phyloP scores from a whole-genome alignment of 1,139 yeast genomes.

The Entelexis sorbosivorans region DNA sequence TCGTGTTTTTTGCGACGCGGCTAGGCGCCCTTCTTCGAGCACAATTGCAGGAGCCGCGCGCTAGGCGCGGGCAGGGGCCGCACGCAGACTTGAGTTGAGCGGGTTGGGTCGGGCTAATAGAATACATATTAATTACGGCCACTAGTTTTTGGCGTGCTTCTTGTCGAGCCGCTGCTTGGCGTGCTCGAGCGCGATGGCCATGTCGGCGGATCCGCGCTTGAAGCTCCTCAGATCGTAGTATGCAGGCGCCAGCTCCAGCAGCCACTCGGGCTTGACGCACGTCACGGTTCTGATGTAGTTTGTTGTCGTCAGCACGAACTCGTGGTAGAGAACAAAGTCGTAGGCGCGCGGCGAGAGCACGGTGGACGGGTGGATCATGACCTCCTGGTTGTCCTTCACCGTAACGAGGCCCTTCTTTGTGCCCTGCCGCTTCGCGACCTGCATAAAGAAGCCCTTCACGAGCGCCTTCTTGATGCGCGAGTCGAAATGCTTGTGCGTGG shows the following conservation, averaged over 20 bases:
- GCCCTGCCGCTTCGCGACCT: conserved; percentile 65
- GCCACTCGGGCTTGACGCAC: conserved; percentile 84
- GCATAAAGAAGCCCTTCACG: conserved; percentile 95
- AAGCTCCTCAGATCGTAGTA: conserved; percentile 53
- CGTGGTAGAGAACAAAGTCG: conserved; percentile 92
- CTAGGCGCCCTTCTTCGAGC: too few species aligned
- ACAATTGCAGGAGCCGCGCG: too few species aligned
- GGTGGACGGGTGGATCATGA: conserved; percentile 83
- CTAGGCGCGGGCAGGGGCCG: too few species aligned
- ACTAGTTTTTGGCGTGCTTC: conserved; percentile 8
- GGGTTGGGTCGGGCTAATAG: too few species aligned
- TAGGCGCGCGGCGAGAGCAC: conserved; percentile 54
- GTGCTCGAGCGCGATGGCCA: conserved; percentile 23
- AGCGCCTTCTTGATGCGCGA: conserved; percentile 75
- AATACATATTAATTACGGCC: not conserved
- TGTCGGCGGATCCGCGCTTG: conserved; percentile 23
- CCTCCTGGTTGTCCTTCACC: conserved; percentile 92
- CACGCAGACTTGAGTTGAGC: too few species aligned
- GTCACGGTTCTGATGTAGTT: conserved; percentile 93
- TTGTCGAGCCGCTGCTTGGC: conserved; percentile 18
- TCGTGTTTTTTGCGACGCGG: too few species aligned
- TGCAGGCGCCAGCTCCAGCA: conserved; percentile 74
- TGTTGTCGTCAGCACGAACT: conserved; percentile 84
- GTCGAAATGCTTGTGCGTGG: conserved; percentile 51
- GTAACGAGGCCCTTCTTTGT: conserved; percentile 56